phyloP scores from a whole-genome alignment of 148 eudicot genomes.

The Rhododendron ferrugineum region DNA sequence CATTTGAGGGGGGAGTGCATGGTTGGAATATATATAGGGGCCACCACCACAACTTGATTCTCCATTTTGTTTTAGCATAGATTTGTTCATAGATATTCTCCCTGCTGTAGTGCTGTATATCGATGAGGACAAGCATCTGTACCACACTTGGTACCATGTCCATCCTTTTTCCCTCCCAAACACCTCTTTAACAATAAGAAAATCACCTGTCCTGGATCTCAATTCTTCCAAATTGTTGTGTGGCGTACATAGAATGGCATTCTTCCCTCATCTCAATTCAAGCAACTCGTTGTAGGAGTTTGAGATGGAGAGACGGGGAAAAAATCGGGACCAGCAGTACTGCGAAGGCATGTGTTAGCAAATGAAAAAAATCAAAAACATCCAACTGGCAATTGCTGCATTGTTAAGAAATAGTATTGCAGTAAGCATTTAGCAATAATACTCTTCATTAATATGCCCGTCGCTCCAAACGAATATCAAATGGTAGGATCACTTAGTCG shows the following conservation, averaged over 20 bases:
- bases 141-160: background rate
- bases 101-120: background rate
- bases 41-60: background rate
- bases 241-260: too few species aligned
- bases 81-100: background rate
- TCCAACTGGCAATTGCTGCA: background rate
- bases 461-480: too few species aligned
- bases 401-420: background rate
- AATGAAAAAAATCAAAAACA: background rate
- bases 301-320: background rate
- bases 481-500: too few species aligned
- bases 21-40: background rate
- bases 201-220: background rate
- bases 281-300: background rate
- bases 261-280: background rate
- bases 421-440: too few species aligned
- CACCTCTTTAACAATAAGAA: background rate
- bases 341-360: background rate
- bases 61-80: background rate
- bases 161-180: background rate
- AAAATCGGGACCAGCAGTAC: background rate
- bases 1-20: background rate
- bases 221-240: background rate
- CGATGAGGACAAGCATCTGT: background rate
- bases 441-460: too few species aligned